Evolutionary conservation across 2,329 filamentous ascomycete genomes (phyloP), one percentile per base, ranked within the genome.

Genomic region (Sporothrix variecibatus): DNA sequence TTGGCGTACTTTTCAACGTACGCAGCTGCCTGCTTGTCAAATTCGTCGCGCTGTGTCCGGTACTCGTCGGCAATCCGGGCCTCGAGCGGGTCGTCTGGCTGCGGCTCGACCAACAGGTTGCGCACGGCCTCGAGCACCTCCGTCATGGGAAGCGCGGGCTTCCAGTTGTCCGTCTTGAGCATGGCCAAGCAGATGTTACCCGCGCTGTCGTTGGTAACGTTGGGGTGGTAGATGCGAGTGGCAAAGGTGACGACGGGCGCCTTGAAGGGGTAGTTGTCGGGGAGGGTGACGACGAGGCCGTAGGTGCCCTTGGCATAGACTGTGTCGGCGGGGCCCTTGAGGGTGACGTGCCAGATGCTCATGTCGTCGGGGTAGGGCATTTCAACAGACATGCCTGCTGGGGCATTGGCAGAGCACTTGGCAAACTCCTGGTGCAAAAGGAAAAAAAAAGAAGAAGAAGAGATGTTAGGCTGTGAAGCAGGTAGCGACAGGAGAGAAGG

Each of bases 191-290:
- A 98, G 89, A 98, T 93, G 83, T 88, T 92, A 76, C 95, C 95
- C 78, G 90, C 89, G 80, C 89, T 88, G 82, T 97, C 94, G 87
- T 97, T 96, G 80, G 92, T 94, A 75, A 98, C 89, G 84, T 98
- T 98, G 62, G 95, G 94, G 85, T 98, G 95, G 88, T 97, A 98
- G 86, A 97, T 93, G 84, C 95, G 95, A 71, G 94, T 97, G 77
- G 86, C 85, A 87, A 97, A 97, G 80, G 88, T 90, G 78, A 97
- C 87, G 75, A 88, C 85, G 20, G 94, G 94, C 28, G 94, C 90
- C 84, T 96, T 96, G 90, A 97, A 97, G 49, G 94, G 94, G 86
- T 97, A 97, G 80, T 94, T 92, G 78, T 86, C 84, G 17, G 94
- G 94, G 12, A 98, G 90, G 56, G 83, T 87, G 78, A 97, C 86